Percentiles rank a stretch among this genome's conserved stretches.
Evolutionary conservation across 176 grass and related monocot genomes (phyloP).

Genomic region (Alopecurus myosuroides): DNA sequence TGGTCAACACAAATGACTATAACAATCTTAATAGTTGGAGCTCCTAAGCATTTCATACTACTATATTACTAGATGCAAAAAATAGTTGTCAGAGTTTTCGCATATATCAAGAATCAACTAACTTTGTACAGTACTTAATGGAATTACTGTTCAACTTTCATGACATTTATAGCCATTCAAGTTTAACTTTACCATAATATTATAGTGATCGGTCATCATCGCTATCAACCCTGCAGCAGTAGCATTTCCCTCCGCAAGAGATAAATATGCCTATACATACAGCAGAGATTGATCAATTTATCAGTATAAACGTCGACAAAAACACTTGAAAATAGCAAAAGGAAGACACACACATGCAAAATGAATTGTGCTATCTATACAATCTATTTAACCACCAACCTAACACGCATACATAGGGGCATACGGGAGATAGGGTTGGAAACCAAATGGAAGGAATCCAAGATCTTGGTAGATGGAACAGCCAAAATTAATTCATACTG

Average conservation of each 20-base stretch:
- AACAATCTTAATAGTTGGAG: not conserved
- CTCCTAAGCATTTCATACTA: not conserved
- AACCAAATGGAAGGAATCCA: not conserved
- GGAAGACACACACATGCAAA: not conserved
- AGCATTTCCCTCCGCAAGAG: slow-evolving; percentile 85
- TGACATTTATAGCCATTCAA: slow-evolving; percentile 14
- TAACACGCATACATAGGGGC: not conserved
- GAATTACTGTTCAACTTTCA: not conserved
- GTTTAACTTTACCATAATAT: slow-evolving; percentile 72
- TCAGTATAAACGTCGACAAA: not conserved
- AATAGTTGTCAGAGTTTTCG: slow-evolving; percentile 2
- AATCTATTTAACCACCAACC: not conserved
- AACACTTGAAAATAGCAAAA: slow-evolving; percentile 6
- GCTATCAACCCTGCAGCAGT: slow-evolving; percentile 88
- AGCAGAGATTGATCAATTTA: slow-evolving; percentile 30
- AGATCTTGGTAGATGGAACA: slow-evolving; percentile 7
- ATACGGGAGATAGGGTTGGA: not conserved
- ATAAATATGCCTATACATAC: slow-evolving; percentile 89
- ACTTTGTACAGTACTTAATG: not conserved
- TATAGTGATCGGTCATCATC: slow-evolving; percentile 98
- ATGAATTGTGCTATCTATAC: not conserved
- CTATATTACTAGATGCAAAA: not conserved
- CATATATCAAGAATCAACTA: not conserved
- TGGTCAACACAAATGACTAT: not conserved
- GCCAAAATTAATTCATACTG: not conserved